Conservation (phyloP, 768 basidiomycete genomes). For the Sporobolomyces pararoseus region DNA sequence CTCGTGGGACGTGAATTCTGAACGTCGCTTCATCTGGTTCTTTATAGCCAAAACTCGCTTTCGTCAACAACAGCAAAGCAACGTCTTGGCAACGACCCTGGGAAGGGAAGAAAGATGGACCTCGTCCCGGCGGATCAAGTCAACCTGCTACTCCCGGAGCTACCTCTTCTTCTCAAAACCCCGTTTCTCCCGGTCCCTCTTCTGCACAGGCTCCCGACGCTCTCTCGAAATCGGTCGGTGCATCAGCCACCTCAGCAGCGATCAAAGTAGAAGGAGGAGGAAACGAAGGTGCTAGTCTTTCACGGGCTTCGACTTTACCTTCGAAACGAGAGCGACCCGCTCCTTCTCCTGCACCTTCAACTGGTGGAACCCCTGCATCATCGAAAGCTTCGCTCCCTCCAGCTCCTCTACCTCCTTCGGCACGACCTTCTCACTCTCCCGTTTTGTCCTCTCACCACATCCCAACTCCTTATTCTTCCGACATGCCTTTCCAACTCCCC, state of each 20-base stretch:
- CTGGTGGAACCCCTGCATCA: neutral
- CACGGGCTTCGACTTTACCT: neutral
- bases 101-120: slow-evolving; percentile 14
- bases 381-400: neutral
- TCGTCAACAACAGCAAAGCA: slow-evolving; percentile 1
- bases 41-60: slow-evolving; percentile 21
- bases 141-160: neutral
- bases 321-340: neutral
- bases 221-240: neutral
- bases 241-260: neutral
- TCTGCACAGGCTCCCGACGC: neutral
- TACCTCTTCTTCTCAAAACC: neutral
- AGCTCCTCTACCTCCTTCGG: slow-evolving; percentile 1
- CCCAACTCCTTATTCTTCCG: slow-evolving; percentile 13
- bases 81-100: slow-evolving; percentile 29
- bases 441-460: neutral
- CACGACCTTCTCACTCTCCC: slow-evolving; percentile 2
- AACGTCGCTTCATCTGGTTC: too few relatives aligned
- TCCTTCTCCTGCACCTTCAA: neutral
- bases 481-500: slow-evolving; percentile 19
- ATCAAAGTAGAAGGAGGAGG: neutral
- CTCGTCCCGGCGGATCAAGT: neutral
- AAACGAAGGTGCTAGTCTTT: too few relatives aligned
- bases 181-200: slow-evolving; percentile 1
- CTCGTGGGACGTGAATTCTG: too few relatives aligned